Evolutionary conservation across 345 rosid species (phyloP).

Genomic region (Excoecaria agallocha): DNA sequence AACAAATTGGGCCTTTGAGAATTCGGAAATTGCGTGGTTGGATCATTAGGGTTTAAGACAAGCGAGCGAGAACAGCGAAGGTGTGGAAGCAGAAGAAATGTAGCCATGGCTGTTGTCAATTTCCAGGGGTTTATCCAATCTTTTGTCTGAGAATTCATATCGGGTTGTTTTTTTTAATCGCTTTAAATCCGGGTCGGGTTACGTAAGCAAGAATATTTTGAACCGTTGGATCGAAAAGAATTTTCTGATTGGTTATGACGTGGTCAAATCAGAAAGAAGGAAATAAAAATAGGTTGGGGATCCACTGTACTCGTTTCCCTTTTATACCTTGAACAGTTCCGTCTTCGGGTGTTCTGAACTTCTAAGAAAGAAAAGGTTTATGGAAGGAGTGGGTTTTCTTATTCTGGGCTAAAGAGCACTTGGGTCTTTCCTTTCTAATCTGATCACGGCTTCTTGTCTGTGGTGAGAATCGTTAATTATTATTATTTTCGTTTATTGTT

Average conservation of each 20-base stretch:
- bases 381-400: not conserved
- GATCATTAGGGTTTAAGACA: constrained; percentile 19
- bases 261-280: not conserved
- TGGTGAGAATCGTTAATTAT: constrained; percentile 8
- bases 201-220: not conserved
- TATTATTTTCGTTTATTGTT: not conserved
- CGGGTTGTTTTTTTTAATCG: not conserved
- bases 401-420: not conserved
- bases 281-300: not conserved
- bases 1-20: not conserved
- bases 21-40: constrained; percentile 5
- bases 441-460: constrained; percentile 7
- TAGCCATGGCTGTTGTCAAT: constrained; percentile 42
- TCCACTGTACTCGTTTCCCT: not conserved
- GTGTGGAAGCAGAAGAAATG: constrained; percentile 50
- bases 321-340: too few species aligned
- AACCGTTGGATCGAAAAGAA: constrained; percentile 3
- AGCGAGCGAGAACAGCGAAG: constrained; percentile 20
- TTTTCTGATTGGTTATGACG: not conserved
- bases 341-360: not conserved
- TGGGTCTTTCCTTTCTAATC: not conserved
- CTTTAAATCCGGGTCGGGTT: not conserved
- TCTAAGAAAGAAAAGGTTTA: not conserved
- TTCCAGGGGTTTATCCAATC: constrained; percentile 47
- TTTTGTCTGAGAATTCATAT: not conserved